Evolutionary conservation across 345 rosid species (phyloP), one percentile per base, ranked within the genome.

Genomic region (Populus simonii): DNA sequence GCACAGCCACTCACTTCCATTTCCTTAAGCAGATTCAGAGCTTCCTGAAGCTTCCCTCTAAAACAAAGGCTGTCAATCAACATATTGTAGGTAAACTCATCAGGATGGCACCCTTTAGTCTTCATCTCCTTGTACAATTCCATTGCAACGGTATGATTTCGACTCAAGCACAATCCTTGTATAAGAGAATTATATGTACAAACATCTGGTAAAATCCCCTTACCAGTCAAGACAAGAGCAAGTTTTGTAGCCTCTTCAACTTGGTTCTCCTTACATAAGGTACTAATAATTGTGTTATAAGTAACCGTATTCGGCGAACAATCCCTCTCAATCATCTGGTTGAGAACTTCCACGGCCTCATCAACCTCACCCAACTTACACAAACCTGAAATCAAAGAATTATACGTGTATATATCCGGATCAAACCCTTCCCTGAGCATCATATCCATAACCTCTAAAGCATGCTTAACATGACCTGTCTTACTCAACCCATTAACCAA

Each of bases 361-460:
- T 89, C 89, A 78, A 92, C 87, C 70, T 92, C 89, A 38, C 99
- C 97, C 35, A 85, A 53, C 67, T 89, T 95, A 84, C 98, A 95
- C 86, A 95, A 84, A 38, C 96, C 99, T 11, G 94, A 90, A 74
- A 95, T 87, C 83, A 95, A 86, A 4, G 94, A 86, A 83, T 95
- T 93, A 49, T 93, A 93, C 0, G 98, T 93, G 73, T 85, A 90
- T 22, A 90, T 75, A 84, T 93, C 98, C 0, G 92, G 99, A 85
- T 95, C 96, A 69, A 89, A 87, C 51, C 99, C 96, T 36, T 92
- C 92, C 47, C 84, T 89, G 86, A 93, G 94, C 97, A 95, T 95
- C 89, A 87, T 78, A 79, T 92, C 96, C 96, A 93, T 84, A 49
- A 92, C 85, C 87, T 91, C 98, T 71, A 91, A 63, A 33, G 90